Percentiles rank a stretch among this genome's conserved stretches.
phyloP scores from a whole-genome alignment of 2,329 filamentous ascomycete species.

The Cercospora zeae-maydis region DNA sequence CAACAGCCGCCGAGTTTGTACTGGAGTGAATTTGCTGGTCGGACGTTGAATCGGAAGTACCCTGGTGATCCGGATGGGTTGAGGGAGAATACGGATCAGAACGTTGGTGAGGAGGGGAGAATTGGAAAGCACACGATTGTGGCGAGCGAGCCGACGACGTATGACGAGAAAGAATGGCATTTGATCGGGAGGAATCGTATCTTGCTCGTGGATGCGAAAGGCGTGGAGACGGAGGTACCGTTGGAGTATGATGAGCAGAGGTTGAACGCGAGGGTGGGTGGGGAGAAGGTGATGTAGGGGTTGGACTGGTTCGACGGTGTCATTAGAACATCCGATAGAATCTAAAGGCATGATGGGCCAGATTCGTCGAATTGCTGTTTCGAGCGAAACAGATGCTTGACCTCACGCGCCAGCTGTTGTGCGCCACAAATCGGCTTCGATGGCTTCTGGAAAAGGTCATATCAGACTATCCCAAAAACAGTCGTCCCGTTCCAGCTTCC shows the following conservation, averaged over 20 bases:
- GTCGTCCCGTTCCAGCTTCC: background rate
- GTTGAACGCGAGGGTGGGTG: slow-evolving; percentile 35
- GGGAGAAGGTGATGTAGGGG: background rate
- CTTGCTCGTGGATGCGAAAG: slow-evolving; percentile 23
- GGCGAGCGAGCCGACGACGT: slow-evolving; percentile 53
- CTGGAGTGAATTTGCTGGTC: slow-evolving; percentile 46
- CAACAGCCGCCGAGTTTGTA: slow-evolving; percentile 52
- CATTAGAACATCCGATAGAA: too few species aligned
- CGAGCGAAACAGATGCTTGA: too few species aligned
- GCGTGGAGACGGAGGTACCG: slow-evolving; percentile 37
- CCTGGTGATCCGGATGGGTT: slow-evolving; percentile 46
- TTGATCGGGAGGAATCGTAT: slow-evolving; percentile 46
- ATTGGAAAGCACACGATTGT: slow-evolving; percentile 52
- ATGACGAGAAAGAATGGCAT: slow-evolving; percentile 50
- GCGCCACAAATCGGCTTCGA: too few species aligned
- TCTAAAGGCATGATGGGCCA: too few species aligned
- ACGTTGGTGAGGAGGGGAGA: slow-evolving; percentile 36
- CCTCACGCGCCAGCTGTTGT: too few species aligned
- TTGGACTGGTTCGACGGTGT: too few species aligned
- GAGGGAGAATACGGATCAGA: slow-evolving; percentile 32
- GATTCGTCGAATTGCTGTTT: too few species aligned
- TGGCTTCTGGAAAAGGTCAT: background rate
- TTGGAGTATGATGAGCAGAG: slow-evolving; percentile 36
- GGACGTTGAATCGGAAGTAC: slow-evolving; percentile 52
- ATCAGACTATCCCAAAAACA: background rate